Conservation (phyloP, 2,329 filamentous ascomycete species). For the Talaromyces amestolkiae region DNA sequence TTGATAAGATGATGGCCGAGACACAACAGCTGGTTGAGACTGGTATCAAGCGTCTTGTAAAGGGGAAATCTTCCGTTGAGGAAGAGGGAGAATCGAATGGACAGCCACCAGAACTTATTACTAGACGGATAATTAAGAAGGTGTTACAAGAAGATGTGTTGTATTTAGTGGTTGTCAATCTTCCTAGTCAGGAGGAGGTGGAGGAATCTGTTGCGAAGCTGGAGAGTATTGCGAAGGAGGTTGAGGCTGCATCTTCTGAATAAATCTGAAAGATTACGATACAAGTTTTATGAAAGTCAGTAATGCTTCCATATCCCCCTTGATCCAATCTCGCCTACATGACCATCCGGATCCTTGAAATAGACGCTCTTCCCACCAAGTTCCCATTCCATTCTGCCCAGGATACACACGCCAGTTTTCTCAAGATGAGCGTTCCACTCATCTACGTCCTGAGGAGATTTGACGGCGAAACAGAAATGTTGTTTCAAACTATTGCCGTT, state of each 20-base stretch:
- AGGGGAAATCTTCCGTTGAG: background rate
- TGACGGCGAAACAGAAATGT: constrained; percentile 31
- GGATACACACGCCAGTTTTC: constrained; percentile 25
- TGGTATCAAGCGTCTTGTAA: background rate
- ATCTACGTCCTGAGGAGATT: constrained; percentile 25
- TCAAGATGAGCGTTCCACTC: constrained; percentile 28
- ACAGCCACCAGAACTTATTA: background rate
- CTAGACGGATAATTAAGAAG: background rate
- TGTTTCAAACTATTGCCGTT: constrained; percentile 23
- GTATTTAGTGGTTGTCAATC: constrained; percentile 53
- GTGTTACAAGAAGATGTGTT: constrained; percentile 42
- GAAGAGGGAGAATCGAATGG: no score
- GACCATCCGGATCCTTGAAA: constrained; percentile 32
- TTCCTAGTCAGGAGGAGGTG: constrained; percentile 48
- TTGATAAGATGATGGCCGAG: background rate
- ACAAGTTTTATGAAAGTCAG: background rate
- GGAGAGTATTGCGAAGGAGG: background rate
- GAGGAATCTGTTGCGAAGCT: constrained; percentile 13
- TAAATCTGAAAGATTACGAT: background rate
- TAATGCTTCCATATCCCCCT: constrained; percentile 33
- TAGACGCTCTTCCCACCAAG: constrained; percentile 32
- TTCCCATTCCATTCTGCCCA: constrained; percentile 29
- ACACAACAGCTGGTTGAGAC: background rate
- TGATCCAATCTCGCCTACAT: constrained; percentile 32
- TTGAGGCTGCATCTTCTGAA: background rate